Conservation (phyloP, 306 rosid species). For the Geum urbanum region DNA sequence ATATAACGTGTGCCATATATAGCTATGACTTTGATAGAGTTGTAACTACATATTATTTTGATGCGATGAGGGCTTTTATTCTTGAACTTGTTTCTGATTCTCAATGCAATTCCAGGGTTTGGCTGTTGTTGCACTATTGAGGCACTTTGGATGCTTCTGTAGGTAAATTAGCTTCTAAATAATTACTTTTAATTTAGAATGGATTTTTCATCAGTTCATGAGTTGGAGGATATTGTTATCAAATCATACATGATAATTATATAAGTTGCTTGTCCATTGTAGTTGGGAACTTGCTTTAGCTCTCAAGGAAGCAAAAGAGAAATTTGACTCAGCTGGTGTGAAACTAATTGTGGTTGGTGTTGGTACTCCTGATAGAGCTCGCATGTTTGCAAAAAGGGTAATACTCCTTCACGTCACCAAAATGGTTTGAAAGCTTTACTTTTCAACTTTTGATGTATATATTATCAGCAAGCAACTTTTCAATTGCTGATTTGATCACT, state of each 20-base stretch:
- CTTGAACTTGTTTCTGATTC: background rate
- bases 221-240: slow-evolving; percentile 8
- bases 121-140: slow-evolving; percentile 83
- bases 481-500: background rate
- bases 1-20: background rate
- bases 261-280: slow-evolving; percentile 20
- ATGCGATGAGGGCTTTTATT: background rate
- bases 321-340: slow-evolving; percentile 74
- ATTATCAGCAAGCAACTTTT: too few species aligned
- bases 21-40: background rate
- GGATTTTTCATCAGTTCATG: slow-evolving; percentile 4
- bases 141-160: slow-evolving; percentile 90
- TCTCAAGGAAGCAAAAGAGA: slow-evolving; percentile 56
- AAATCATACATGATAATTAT: background rate
- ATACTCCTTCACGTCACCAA: slow-evolving; percentile 17
- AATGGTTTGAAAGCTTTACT: slow-evolving; percentile 7
- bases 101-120: slow-evolving; percentile 45
- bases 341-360: slow-evolving; percentile 74
- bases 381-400: slow-evolving; percentile 71
- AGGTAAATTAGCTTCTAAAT: slow-evolving; percentile 44
- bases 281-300: slow-evolving; percentile 82
- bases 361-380: slow-evolving; percentile 72
- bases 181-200: background rate
- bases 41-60: background rate
- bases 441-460: too few species aligned